Evolutionary conservation across 441 rosid genomes (phyloP).

Genomic region (Eutrema salsugineum): DNA sequence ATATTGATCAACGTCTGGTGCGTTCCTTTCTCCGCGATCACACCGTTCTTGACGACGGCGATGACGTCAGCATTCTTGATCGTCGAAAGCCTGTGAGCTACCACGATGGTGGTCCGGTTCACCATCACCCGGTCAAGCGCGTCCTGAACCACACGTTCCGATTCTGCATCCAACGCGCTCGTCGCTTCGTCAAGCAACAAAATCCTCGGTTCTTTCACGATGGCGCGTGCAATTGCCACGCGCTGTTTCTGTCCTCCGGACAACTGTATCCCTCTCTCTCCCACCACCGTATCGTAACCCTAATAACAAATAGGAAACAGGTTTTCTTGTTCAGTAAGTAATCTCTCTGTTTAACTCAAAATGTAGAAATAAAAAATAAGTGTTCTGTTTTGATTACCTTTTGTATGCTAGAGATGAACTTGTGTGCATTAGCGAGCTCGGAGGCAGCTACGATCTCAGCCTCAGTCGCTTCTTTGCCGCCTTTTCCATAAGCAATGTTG

Average conservation of each 20-base stretch:
- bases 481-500: slow-evolving; percentile 50
- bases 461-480: slow-evolving; percentile 41
- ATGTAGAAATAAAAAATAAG: neutral
- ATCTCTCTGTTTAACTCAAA: neutral
- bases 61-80: slow-evolving; percentile 37
- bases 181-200: slow-evolving; percentile 49
- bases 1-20: slow-evolving; percentile 34
- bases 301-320: neutral
- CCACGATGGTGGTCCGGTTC: slow-evolving; percentile 37
- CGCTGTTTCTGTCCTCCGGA: slow-evolving; percentile 59
- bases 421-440: slow-evolving; percentile 45
- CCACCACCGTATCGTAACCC: slow-evolving; percentile 45
- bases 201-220: slow-evolving; percentile 41
- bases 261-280: slow-evolving; percentile 44
- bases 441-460: slow-evolving; percentile 43
- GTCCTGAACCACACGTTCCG: slow-evolving; percentile 44
- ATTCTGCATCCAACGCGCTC: slow-evolving; percentile 47
- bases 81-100: slow-evolving; percentile 41
- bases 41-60: slow-evolving; percentile 35
- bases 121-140: slow-evolving; percentile 40
- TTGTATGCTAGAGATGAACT: slow-evolving; percentile 40
- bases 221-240: slow-evolving; percentile 50
- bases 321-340: neutral
- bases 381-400: slow-evolving; percentile 22
- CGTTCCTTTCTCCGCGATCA: slow-evolving; percentile 39